A percentile compares a stretch with the other conserved stretches of the same genome.
phyloP scores from a whole-genome alignment of 192 early-diverging fungal species.

The Oehlia diaphana region DNA sequence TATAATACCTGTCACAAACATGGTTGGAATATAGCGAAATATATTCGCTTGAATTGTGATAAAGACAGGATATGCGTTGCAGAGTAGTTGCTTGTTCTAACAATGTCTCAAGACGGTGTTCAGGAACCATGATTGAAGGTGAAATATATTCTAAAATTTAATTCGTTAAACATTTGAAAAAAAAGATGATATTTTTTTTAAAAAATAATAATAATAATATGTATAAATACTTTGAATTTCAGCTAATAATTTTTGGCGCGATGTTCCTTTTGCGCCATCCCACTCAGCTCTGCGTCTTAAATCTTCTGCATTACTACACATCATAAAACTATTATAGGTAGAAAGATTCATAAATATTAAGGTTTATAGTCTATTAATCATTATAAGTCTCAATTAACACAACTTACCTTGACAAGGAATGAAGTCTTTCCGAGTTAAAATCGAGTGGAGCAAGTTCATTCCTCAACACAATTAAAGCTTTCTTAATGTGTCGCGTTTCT shows the following conservation, averaged over 20 bases:
- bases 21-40: conserved; percentile 73
- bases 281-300: conserved; percentile 69
- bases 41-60: conserved; percentile 68
- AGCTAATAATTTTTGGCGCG: conserved; percentile 61
- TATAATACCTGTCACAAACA: conserved; percentile 65
- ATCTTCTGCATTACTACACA: conserved; percentile 67
- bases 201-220: not conserved
- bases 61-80: conserved; percentile 78
- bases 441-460: conserved; percentile 77
- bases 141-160: conserved; percentile 65
- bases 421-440: conserved; percentile 66
- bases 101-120: conserved; percentile 78
- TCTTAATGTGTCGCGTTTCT: conserved; percentile 64
- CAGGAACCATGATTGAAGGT: conserved; percentile 84
- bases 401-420: conserved; percentile 72
- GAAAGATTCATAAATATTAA: not conserved
- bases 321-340: conserved; percentile 56
- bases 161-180: not conserved
- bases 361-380: conserved; percentile 30
- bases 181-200: not conserved
- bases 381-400: not conserved
- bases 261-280: conserved; percentile 76
- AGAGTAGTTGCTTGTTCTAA: conserved; percentile 75
- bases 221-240: conserved; percentile 60
- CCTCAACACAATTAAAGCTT: conserved; percentile 76